phyloP scores from a whole-genome alignment of 306 rosid species.

The Crataegus laevigata region DNA sequence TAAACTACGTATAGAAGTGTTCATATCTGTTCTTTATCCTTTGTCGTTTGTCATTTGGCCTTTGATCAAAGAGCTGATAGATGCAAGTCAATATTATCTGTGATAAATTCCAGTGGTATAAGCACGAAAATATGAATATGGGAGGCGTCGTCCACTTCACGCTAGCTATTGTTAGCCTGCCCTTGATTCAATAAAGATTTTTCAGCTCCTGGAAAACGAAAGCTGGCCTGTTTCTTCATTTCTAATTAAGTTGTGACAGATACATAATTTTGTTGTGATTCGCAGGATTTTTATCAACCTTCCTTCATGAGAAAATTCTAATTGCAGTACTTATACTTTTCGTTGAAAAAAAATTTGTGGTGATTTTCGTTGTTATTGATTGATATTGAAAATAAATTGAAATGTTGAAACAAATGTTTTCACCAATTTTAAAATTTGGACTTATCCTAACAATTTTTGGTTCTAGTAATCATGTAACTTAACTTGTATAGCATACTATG shows the following conservation, averaged over 20 bases:
- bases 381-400: background rate
- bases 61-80: background rate
- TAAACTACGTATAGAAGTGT: background rate
- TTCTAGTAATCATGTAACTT: background rate
- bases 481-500: background rate
- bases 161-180: background rate
- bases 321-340: background rate
- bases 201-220: slow-evolving; percentile 7
- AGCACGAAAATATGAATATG: background rate
- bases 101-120: background rate
- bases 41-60: background rate
- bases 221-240: background rate
- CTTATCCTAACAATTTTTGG: background rate
- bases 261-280: background rate
- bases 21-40: background rate
- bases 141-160: background rate
- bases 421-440: background rate
- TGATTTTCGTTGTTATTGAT: background rate
- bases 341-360: background rate
- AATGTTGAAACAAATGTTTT: background rate
- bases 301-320: background rate
- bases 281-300: background rate
- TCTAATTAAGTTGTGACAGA: background rate
- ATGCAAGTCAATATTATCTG: background rate
- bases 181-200: background rate